Base-by-base conservation (phyloP, 2,329 filamentous ascomycete species). In the Pestalotiopsis fici region DNA sequence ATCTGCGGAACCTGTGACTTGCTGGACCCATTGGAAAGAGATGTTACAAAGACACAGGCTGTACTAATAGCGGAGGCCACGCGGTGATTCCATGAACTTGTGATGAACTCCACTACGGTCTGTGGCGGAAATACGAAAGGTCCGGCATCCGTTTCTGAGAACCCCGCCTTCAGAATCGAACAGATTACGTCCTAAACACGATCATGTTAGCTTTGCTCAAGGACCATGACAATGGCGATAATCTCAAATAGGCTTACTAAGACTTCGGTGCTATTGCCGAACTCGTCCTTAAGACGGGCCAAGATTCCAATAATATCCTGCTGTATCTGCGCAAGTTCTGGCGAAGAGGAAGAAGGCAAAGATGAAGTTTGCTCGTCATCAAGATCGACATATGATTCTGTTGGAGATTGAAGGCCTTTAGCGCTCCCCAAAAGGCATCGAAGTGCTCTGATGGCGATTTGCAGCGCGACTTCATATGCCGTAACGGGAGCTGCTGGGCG, bases 51-150 rank as follows among this genome's bases (percentile, higher is more conserved):
- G 0, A 89, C 90, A 74, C 89, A 91, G 2, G 91, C 91, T 3
- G 91, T 93, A 66, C 88, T 89, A 35, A 96, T 87, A 11, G 95
- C 83, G 3, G 87, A 85, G 2, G 91, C 91, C 47, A 93, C 83
- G 59, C 91, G 90, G 11, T 87, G 91, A n/a, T 86, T 80, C 47
- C 86, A 79, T 1, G 80, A 83, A 25, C 86, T 86, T 3, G 86
- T 83, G 59, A 96, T 83, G 75, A 92, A 91, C 55, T 88, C 83
- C 12, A 90, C 87, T n/a, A 93, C 88, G 70, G 89, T 84, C 0
- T 85, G 81, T 0, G 91, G 84, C 2, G 90, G 86, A 68, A 97
- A 88, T 9, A 95, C 92, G 72, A 96, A 95, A 0, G 93, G 91
- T 0, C 93, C 93, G 3, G 91, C 88, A 28, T 89, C 87, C 0